A percentile compares a stretch with the other conserved stretches of the same genome.
These are phyloP conservation scores for Mycena citricolor DNA, from an alignment of 1,284 basidiomycete species.

Conservation along the genomic window DNA sequence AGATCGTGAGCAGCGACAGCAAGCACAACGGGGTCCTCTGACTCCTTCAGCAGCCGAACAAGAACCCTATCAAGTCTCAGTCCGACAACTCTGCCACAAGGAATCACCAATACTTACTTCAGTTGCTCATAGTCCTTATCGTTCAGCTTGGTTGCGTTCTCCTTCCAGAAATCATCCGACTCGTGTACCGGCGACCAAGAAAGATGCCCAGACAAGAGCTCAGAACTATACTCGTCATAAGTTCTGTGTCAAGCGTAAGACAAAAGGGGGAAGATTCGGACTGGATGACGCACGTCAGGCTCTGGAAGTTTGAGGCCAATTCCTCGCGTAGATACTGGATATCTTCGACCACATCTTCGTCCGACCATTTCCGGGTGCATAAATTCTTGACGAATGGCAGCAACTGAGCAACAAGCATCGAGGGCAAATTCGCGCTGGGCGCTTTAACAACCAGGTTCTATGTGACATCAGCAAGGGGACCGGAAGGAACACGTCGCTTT, in stretches of 20 bases:
- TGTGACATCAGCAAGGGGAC: conserved; percentile 3
- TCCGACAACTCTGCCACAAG: not conserved
- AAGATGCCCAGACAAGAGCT: conserved; percentile 86
- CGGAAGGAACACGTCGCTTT: conserved; percentile 24
- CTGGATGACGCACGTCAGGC: conserved; percentile 67
- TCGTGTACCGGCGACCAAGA: conserved; percentile 96
- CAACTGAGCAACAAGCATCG: conserved; percentile 88
- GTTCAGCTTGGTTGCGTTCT: conserved; percentile 85
- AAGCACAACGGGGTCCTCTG: conserved; percentile 72
- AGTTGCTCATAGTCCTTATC: conserved; percentile 80
- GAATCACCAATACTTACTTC: conserved; percentile 48
- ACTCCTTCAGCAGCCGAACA: conserved; percentile 71
- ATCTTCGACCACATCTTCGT: conserved; percentile 93
- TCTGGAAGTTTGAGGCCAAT: conserved; percentile 79
- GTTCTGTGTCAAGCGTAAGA: conserved; percentile 55
- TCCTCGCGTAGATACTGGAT: conserved; percentile 84
- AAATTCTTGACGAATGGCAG: conserved; percentile 88
- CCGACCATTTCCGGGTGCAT: conserved; percentile 85
- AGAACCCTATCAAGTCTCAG: conserved; percentile 51
- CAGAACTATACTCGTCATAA: conserved; percentile 94
- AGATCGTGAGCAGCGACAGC: conserved; percentile 90
- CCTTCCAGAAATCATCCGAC: conserved; percentile 97
- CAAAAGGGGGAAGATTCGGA: conserved; percentile 1
- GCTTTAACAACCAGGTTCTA: conserved; percentile 88
- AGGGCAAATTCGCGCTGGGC: conserved; percentile 80